Base-by-base conservation (phyloP, 1,284 basidiomycete species). In the Trichosporon coremiiforme region DNA sequence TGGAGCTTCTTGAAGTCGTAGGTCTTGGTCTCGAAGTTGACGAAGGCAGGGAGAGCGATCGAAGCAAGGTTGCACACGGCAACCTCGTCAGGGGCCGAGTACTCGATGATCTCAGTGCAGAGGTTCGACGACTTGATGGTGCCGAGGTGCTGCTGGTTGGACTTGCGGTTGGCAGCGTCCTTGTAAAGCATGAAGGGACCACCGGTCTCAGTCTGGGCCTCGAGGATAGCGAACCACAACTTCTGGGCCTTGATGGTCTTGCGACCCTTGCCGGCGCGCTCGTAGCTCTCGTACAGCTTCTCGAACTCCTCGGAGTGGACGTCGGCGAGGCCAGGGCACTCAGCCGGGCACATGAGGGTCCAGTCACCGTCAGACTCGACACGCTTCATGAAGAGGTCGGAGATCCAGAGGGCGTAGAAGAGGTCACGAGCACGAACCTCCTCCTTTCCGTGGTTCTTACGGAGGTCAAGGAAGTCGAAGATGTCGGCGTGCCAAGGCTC, bases 371-470 rank as follows among this genome's bases (percentile, higher is more conserved):
- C 90, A 22, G 88, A 85, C 82, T 96, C 93, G 60, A 96, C 92
- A 67, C 94, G 92, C 84, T 93, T 93, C 94, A 97, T 96, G 86
- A 99, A 99, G 68, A 99, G 90, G 84, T 99, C 95, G 47, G 94
- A 89, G 76, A 98, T 92, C 96, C 97, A 99, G 60, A 99, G 90
- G 0, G 96, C 97, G 82, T 98, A 98, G 88, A 99, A 99, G 29
- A 99, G 87, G 83, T 99, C 97, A 68, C 97, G 90, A 35, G 97
- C 97, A 75, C 97, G 93, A 67, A 91, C 90, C 85, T 99, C 96
- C 84, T 99, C 97, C 84, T 99, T 99, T 70, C 97, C 97, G 79
- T 99, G 97, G 84, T 99, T 99, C 89, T 99, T 99, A 79, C 97
- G 89, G 63, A 99, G 88, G 83, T 99, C 96, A 75, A 99, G 88